A percentile compares a stretch with the other conserved stretches of the same genome.
Conservation (phyloP, 768 basidiomycete species). For the Rhodotorula kratochvilovae region DNA sequence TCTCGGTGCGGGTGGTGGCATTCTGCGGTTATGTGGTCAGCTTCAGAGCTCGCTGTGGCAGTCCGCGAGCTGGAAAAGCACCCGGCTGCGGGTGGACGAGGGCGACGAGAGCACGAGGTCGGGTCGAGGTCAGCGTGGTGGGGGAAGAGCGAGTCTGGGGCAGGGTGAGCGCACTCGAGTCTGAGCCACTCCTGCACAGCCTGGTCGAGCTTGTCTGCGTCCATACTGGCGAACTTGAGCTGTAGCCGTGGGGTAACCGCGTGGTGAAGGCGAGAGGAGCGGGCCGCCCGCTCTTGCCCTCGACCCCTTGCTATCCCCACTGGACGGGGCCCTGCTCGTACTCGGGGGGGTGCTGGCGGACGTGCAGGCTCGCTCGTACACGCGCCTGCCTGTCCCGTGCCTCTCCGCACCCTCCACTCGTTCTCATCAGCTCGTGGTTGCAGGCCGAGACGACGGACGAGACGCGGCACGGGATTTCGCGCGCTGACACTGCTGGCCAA, state of each 20-base stretch:
- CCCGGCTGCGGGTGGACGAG: background rate
- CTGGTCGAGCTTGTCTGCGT: background rate
- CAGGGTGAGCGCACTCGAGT: slow-evolving; percentile 12
- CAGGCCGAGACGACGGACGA: too few species aligned
- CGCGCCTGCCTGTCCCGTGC: too few species aligned
- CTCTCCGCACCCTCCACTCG: too few species aligned
- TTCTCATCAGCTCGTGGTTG: too few species aligned
- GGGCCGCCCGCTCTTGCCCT: too few species aligned
- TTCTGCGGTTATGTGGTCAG: slow-evolving; percentile 33
- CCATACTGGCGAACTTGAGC: background rate
- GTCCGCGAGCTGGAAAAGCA: background rate
- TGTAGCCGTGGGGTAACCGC: background rate
- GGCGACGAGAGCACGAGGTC: background rate
- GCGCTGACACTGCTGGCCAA: too few species aligned
- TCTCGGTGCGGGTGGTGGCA: slow-evolving; percentile 42
- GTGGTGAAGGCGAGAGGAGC: background rate
- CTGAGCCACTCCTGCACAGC: slow-evolving; percentile 24
- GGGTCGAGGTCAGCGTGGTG: background rate
- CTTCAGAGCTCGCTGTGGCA: too few species aligned
- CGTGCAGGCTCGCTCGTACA: too few species aligned
- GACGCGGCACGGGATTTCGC: too few species aligned
- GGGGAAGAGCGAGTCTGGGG: background rate
- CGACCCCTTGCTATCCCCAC: background rate
- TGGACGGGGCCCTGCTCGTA: too few species aligned
- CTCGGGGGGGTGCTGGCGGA: too few species aligned